Base-by-base conservation (phyloP, 768 basidiomycete genomes). In the Calocera viscosa region DNA sequence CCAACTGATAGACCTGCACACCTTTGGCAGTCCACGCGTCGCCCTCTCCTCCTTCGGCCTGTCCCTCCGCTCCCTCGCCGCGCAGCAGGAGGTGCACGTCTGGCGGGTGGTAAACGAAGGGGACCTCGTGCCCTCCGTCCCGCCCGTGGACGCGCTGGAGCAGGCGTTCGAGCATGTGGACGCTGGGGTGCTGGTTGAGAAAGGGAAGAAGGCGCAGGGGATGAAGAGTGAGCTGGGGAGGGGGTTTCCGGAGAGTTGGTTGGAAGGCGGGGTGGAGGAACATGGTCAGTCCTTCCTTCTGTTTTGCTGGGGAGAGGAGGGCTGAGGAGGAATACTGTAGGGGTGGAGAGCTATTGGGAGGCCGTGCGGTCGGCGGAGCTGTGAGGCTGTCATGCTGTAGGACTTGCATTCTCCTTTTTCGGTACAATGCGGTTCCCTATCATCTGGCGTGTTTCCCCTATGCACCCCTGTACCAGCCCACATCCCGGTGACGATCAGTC, bases 101-200 rank as follows among this genome's bases (percentile, higher is more conserved):
- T 60, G 53, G 53, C 2, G 53, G 10, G 30, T 60, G 30, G 53
- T 32, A 12, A 19, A 60, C 53, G 22, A 26, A 10, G 19, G 19
- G 2, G 53, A 60, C 30, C 2, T 60, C 16, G 53, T 60, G 16
- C 24, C 53, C 2, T 28, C 53, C 30, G 30, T 60, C 53, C 53
- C 53, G 11, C 53, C 53, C 26, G 30, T 60, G 24, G 22, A 28
- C 53, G 53, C 2, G 14, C 26, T 32, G 10, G 53, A 32, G 26
- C 53, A 60, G 53, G 53, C 5, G 53, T 60, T 60, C 30, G 53
- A 60, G 53, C 53, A 60, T 60, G 19, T 60, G 2, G 53, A 60
- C 22, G 2, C 5, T 60, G 53, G 53, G 26, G 7, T 26, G 53
- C 26, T 26, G 24, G 53, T 60, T 5, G 2, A 26, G 24, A 32